Base-by-base conservation (phyloP, 768 basidiomycete genomes). In the Sistotremastrum suecicum region DNA sequence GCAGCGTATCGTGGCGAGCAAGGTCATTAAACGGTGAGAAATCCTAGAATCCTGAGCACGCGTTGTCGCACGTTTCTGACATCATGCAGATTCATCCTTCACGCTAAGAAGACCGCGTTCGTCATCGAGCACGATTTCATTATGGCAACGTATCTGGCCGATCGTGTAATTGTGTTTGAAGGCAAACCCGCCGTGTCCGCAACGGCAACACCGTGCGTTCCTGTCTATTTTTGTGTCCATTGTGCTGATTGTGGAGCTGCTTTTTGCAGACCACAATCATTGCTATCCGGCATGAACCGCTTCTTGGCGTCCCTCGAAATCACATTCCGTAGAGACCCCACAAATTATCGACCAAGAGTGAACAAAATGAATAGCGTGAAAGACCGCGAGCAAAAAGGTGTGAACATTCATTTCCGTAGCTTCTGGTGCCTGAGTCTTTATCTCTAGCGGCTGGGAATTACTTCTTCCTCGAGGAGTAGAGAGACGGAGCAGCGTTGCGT, bases 101-200 rank as follows among this genome's bases (percentile, higher is more conserved):
- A 95, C 58, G 77, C 90, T 9, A 95, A 95, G 71, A 91, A 92
- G 68, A 98, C 92, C 1, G 95, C 95, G 0, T 97, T 99, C 62
- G 76, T 99, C 56, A 97, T 99, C 58, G 95, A 99, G 74, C 95
- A 99, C 78, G 94, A 98, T 70, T 97, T 99, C 64, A 95, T 98
- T 69, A 97, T 97, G 94, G 92, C 94, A 3, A 97, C 94, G 2
- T 98, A 99, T 64, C 84, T 99, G 46, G 94, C 95, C 37, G 95
- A 99, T 60, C 84, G 94, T 40, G 90, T 95, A 56, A 90, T 94
- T 49, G 89, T 92, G 8, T 92, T 89, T 55, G 81, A 85, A 60
- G 87, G 87, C 36, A 63, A 78, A 55, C 94, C 95, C 5, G 92
- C 91, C 37, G 63, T 91, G 42, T 45, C 81, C 43, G 92, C 95